Base-by-base conservation (phyloP, 164 flowering plant species). In the Paratinospora sagittata region DNA sequence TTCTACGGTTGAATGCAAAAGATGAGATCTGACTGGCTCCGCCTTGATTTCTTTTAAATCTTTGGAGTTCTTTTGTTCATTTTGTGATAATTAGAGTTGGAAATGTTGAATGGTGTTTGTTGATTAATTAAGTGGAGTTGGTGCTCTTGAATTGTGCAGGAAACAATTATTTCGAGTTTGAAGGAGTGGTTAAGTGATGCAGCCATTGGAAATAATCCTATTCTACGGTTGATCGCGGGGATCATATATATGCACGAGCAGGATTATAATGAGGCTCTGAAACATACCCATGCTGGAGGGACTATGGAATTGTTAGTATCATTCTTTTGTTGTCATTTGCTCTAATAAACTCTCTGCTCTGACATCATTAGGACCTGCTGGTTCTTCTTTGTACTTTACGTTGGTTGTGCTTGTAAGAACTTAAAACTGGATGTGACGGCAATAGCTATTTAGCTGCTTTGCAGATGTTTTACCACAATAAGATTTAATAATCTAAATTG, bases 241-340 rank as follows among this genome's bases (percentile, higher is more conserved):
- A 91, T 79, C 72, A 81, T 95, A 21, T 95, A 85, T 81, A 82
- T 85, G 91, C 93, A 92, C 67, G 97, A 95, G 73, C 90, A 90
- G 75, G 99, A 95, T 73, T 95, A 83, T 72, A 88, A 83, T 80
- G 97, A 95, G 74, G 99, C 99, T 70, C 79, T 95, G 70, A 92
- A 92, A 71, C 90, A 91, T 80, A 91, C 97, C 52, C 77, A 89
- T 78, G 82, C 88, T 79, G 99, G 97, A 65, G 97, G 99, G 36
- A 89, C 96, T 19, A 87, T 95, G 97, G 99, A 95, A 27, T 78
- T 95, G 99, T 95, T 34, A 88, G 95, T 83, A 27, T 49, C 14
- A 9, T 57, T 47, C 64, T 7, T 27, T n/a, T 34, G 17, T 16
- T 30, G 17, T 41, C 3, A n/a, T 39, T 39, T 60, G 16, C 12